A percentile compares a stretch with the other conserved stretches of the same genome.
These are phyloP conservation scores for Aspergillus carlsbadensis DNA, from an alignment of 495 filamentous ascomycete genomes.

Conservation along the genomic window DNA sequence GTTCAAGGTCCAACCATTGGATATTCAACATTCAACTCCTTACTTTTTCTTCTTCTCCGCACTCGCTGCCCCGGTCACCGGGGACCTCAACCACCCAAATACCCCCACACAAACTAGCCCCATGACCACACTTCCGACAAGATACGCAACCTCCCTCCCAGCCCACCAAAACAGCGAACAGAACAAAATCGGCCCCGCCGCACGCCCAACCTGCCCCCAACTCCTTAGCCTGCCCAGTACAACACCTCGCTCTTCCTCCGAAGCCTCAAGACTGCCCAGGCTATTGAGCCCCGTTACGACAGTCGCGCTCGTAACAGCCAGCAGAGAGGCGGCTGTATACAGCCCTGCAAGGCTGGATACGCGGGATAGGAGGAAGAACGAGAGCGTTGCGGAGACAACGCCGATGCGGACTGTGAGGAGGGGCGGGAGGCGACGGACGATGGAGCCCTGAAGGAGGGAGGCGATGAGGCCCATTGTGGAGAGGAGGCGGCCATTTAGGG, in stretches of 20 bases:
- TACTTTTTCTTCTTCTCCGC: conserved; percentile 17
- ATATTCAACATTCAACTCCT: conserved; percentile 2
- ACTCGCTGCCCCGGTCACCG: conserved; percentile 16
- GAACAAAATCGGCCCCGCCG: conserved; percentile 83
- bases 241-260: conserved; percentile 74
- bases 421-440: conserved; percentile 79
- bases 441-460: conserved; percentile 79
- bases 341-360: conserved; percentile 63
- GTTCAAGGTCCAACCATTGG: too few relatives aligned
- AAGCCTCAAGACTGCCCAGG: conserved; percentile 84
- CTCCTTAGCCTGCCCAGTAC: conserved; percentile 84
- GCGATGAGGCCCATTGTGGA: conserved; percentile 93
- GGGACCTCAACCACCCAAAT: conserved; percentile 62
- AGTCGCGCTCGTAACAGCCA: conserved; percentile 87
- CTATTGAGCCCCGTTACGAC: conserved; percentile 94
- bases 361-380: conserved; percentile 77
- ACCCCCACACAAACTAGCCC: conserved; percentile 67
- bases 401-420: conserved; percentile 75
- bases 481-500: conserved; percentile 80
- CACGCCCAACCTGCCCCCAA: conserved; percentile 83
- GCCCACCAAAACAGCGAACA: conserved; percentile 99
- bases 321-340: conserved; percentile 74
- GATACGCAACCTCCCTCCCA: conserved; percentile 81
- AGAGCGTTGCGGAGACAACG: conserved; percentile 69
- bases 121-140: conserved; percentile 77